These are phyloP conservation scores for Athelia psychrophila DNA, from an alignment of 1,284 basidiomycete genomes.

Conservation along the genomic window DNA sequence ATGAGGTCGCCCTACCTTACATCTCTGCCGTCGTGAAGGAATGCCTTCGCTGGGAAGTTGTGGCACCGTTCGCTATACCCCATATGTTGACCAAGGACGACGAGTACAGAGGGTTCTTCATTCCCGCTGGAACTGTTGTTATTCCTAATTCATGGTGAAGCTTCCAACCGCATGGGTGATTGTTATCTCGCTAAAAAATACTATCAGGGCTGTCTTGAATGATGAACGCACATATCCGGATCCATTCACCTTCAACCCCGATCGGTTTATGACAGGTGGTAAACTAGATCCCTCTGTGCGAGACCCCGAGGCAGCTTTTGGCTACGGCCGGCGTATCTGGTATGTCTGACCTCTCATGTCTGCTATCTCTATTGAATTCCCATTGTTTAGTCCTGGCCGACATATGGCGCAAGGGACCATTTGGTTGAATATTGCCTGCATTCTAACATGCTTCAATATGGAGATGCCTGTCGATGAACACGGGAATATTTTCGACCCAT, in stretches of 20 bases:
- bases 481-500: too few species aligned
- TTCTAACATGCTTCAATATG: too few species aligned
- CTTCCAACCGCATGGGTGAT: too few species aligned
- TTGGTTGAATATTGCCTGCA: too few species aligned
- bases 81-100: constrained; percentile 6
- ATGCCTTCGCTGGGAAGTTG: constrained; percentile 24
- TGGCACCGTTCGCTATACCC: not conserved
- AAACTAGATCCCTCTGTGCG: constrained; percentile 22
- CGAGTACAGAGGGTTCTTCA: constrained; percentile 9
- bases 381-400: too few species aligned
- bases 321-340: constrained; percentile 29
- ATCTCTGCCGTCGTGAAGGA: constrained; percentile 15
- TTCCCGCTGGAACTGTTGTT: constrained; percentile 17
- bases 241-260: constrained; percentile 33
- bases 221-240: constrained; percentile 26
- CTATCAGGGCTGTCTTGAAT: constrained; percentile 23
- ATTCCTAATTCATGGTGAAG: constrained; percentile 21
- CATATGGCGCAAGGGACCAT: too few species aligned
- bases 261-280: constrained; percentile 31
- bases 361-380: too few species aligned
- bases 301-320: constrained; percentile 28
- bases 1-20: constrained; percentile 14
- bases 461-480: too few species aligned
- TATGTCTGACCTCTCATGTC: too few species aligned
- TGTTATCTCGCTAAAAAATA: too few species aligned